Percentiles rank a stretch among this genome's conserved stretches.
Evolutionary conservation across 352 stramenopile genomes (phyloP).

Genomic region (Pythium aquatile): DNA sequence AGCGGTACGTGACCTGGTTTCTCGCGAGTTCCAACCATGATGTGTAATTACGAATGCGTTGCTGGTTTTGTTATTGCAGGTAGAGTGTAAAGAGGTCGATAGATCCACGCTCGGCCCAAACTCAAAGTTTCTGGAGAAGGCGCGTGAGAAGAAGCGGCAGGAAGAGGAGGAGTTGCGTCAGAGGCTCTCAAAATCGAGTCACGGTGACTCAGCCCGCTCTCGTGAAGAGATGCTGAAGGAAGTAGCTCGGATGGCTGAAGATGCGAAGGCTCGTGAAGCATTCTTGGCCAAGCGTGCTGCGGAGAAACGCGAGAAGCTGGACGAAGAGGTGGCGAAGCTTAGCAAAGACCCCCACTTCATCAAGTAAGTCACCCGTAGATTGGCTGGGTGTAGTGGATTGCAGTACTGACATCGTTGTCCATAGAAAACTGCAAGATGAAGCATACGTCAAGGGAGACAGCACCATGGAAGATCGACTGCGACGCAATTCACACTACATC

Average conservation of each 20-base stretch:
- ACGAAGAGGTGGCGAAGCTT: conserved; percentile 52
- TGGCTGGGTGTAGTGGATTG: too few relatives aligned
- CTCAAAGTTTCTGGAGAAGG: conserved; percentile 69
- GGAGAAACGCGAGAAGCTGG: conserved; percentile 52
- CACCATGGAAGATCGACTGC: conserved; percentile 73
- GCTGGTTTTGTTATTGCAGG: conserved; percentile 18
- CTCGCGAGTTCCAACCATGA: not conserved
- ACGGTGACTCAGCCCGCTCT: conserved; percentile 25
- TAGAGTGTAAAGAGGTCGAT: conserved; percentile 73
- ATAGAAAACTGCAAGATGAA: conserved; percentile 63
- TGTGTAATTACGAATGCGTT: not conserved
- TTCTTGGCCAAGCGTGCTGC: conserved; percentile 50
- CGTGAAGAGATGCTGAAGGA: conserved; percentile 66
- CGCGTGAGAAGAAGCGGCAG: conserved; percentile 59
- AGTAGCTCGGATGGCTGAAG: conserved; percentile 69
- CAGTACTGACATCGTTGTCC: conserved; percentile 11
- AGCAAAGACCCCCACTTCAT: conserved; percentile 72
- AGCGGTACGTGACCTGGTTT: conserved; percentile 29
- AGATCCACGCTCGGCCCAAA: conserved; percentile 75
- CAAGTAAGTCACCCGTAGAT: conserved; percentile 39
- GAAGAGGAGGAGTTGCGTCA: conserved; percentile 69
- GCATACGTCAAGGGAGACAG: conserved; percentile 65
- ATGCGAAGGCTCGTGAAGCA: conserved; percentile 66
- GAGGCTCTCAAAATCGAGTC: conserved; percentile 54
- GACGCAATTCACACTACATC: conserved; percentile 85